Percentiles rank a stretch among this genome's conserved stretches.
phyloP scores from a whole-genome alignment of 192 early-diverging fungal genomes.

The Dispira simplex region DNA sequence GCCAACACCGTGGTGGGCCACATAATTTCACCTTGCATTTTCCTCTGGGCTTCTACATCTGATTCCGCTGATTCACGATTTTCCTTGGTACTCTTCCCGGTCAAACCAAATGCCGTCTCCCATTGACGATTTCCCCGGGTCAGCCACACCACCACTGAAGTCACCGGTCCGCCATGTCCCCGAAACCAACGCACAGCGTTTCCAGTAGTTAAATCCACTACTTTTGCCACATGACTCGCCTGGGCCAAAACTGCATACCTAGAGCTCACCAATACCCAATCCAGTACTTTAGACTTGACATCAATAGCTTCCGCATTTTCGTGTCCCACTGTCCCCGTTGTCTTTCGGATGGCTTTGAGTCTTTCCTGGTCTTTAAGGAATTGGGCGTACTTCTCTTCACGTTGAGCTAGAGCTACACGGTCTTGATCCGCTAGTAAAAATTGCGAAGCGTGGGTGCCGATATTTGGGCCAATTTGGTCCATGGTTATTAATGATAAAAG shows the following conservation, averaged over 20 bases:
- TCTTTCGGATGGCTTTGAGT: background rate
- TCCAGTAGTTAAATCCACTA: background rate
- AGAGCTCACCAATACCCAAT: background rate
- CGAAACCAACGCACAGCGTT: background rate
- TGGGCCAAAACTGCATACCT: background rate
- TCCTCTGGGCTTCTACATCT: background rate
- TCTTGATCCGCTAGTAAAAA: slow-evolving; percentile 7
- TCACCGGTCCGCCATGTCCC: slow-evolving; percentile 7
- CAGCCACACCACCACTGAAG: background rate
- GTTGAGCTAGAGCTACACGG: slow-evolving; percentile 2
- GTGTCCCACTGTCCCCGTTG: background rate
- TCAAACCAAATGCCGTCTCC: background rate
- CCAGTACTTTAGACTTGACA: slow-evolving; percentile 7
- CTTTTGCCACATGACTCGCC: slow-evolving; percentile 6
- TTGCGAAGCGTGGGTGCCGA: slow-evolving; percentile 10
- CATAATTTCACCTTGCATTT: background rate
- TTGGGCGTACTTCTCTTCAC: slow-evolving; percentile 8
- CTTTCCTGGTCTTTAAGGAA: background rate
- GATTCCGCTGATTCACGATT: no score
- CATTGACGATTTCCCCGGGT: background rate
- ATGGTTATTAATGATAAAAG: background rate
- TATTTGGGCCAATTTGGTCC: slow-evolving; percentile 8
- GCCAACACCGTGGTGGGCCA: slow-evolving; percentile 26
- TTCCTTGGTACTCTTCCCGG: background rate
- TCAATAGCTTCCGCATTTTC: background rate